These are phyloP conservation scores for Blastomyces percursus DNA, from an alignment of 2,329 filamentous ascomycete species.

Conservation along the genomic window DNA sequence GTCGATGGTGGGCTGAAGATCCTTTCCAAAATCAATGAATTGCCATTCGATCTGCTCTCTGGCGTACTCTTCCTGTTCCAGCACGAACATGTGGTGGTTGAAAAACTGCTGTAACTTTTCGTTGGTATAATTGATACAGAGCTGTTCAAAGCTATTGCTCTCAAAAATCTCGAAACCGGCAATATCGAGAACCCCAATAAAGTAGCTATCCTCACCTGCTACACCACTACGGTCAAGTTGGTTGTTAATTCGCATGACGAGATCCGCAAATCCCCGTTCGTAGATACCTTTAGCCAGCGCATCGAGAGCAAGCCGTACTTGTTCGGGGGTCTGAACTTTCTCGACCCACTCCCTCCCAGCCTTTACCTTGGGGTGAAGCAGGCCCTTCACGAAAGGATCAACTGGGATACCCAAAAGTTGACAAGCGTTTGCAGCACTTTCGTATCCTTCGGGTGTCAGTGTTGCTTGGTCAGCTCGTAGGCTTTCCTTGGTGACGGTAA, in stretches of 20 bases:
- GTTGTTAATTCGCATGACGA: conserved; percentile 82
- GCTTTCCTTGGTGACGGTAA: conserved; percentile 81
- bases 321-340: conserved; percentile 94
- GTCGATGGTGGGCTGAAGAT: conserved; percentile 94
- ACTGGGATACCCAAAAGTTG: conserved; percentile 70
- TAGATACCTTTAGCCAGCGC: conserved; percentile 96
- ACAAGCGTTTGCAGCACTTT: conserved; percentile 68
- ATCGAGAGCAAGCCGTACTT: conserved; percentile 81
- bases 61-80: conserved; percentile 97
- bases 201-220: conserved; percentile 77
- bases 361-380: conserved; percentile 88
- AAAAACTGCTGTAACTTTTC: conserved; percentile 99
- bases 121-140: conserved; percentile 99
- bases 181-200: conserved; percentile 97
- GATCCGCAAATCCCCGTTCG: conserved; percentile 85
- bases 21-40: conserved; percentile 97
- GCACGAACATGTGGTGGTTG: conserved; percentile 99
- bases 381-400: conserved; percentile 75
- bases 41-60: conserved; percentile 98
- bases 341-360: conserved; percentile 97
- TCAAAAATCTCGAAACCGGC: conserved; percentile 99
- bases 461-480: conserved; percentile 82
- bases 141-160: conserved; percentile 94
- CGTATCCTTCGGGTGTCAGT: conserved; percentile 61
- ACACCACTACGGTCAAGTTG: conserved; percentile 80